Base-by-base conservation (phyloP, 345 rosid genomes). In the Eucalyptus virginea region DNA sequence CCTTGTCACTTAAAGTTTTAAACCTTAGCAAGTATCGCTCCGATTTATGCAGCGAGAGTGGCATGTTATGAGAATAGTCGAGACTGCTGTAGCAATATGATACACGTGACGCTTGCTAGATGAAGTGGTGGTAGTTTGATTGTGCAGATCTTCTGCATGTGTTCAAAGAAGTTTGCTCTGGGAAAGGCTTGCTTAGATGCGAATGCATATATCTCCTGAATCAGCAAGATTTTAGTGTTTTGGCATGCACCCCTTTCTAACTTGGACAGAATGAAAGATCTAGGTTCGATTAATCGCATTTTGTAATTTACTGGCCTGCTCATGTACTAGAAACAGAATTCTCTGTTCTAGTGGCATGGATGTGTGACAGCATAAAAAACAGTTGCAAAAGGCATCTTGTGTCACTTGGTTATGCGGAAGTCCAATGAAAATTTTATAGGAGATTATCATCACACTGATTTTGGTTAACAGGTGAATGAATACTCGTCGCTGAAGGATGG, bases 401-500 rank as follows among this genome's bases (percentile, higher is more conserved):
- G 28, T 21, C 47, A 37, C 47, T 37, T 21, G 30, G 5, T 37
- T 77, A 11, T 6, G 47, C 37, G 16, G 83, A 37, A 77, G 28
- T 77, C 47, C 47, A 77, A 77, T 77, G 83, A 21, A 21, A 21
- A 6, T 77, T 23, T 37, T 77, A 6, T 6, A 3, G 47, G 28
- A 19, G 83, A 44, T 6, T 0, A 1, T 77, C 47, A 37, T 77
- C 47, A 77, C 83, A 3, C 2, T 40, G 83, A 40, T 77, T 77
- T 69, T 72, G 81, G 45, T 37, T 77, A 40, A 37, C 87, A 98
- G 99, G 98, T 95, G 91, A 98, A 98, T 24, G 99, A 98, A 93
- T 98, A 97, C 92, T 96, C 97, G 17, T 93, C 95, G 42, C 90
- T 98, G 26, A 98, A 98, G 90, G 99, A 97, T 58, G 98, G 97